Evolutionary conservation across 2,329 filamentous ascomycete species (phyloP), one percentile per base, ranked within the genome.

Genomic region (Colletotrichum chrysophilum): DNA sequence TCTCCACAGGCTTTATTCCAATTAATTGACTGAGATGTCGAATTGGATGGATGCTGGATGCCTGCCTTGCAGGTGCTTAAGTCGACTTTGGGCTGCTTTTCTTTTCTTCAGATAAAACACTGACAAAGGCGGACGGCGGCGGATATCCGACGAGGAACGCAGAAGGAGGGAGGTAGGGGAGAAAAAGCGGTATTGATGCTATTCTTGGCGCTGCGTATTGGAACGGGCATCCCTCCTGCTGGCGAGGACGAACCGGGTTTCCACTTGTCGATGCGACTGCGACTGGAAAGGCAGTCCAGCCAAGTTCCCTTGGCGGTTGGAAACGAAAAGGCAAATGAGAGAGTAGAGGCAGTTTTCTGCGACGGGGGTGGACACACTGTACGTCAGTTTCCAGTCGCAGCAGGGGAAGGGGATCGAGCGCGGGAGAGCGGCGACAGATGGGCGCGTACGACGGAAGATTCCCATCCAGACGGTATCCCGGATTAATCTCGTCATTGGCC

Each of bases 91-190:
- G 58, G 64, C 58, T 38, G 26, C n/a, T 68, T 48, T 28, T 30
- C 38, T 70, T 21, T 52, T 68, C 8, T 73, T 73, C 70, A 61
- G 73, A 73, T 61, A 55, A 75, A 73, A 75, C 58, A 65, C 26
- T 73, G 70, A 62, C 64, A 73, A 58, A 60, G n/a, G 21, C 26
- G 43, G 34, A 43, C 32, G 28, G 73, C 38, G 68, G 68, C 34
- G 34, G 26, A 58, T 73, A 73, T 75, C 73, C 70, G 73, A 73
- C 48, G 70, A 75, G 34, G 28, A 34, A 26, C 32, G n/a, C 3
- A 24, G 24, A 26, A 38, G 30, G 48, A 24, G 34, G 21, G 24
- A 43, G 56, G 24, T 13, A 18, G 65, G 56, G 24, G 28, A 18
- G 65, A 67, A 71, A 32, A 34, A 16, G 61, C 73, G 30, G 38